Conservation (phyloP, 305 asterid genomes). For the Solanum hybrid region DNA sequence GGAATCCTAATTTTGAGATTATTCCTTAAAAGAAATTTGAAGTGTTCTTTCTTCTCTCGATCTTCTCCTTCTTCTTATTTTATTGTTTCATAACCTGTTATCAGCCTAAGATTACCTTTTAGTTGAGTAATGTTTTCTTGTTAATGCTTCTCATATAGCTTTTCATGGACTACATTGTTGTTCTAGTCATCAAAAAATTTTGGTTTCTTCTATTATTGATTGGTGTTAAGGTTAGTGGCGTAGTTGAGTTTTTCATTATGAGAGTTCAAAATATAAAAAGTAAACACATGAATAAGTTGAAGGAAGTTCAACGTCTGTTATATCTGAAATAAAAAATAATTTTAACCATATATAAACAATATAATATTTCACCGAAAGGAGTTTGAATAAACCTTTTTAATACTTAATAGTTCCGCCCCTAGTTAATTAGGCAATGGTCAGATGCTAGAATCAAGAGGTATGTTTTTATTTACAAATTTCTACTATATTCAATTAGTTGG, state of each 20-base stretch:
- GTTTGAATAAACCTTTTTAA: background rate
- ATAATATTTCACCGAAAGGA: too few relatives aligned
- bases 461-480: background rate
- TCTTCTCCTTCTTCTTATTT: background rate
- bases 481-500: background rate
- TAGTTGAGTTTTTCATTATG: background rate
- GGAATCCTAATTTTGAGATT: background rate
- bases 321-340: too few relatives aligned
- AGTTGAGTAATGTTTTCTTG: background rate
- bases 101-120: background rate
- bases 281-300: background rate
- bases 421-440: background rate
- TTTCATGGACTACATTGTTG: background rate
- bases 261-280: background rate
- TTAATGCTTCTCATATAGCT: background rate
- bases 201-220: background rate
- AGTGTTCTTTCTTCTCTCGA: background rate
- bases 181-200: background rate
- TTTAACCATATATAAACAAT: too few relatives aligned
- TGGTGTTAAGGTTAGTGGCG: background rate
- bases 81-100: background rate
- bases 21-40: background rate
- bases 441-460: background rate
- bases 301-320: background rate
- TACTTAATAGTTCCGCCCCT: background rate